Conservation (phyloP, 805 yeast genomes). For the Yamadazyma kitorensis region DNA sequence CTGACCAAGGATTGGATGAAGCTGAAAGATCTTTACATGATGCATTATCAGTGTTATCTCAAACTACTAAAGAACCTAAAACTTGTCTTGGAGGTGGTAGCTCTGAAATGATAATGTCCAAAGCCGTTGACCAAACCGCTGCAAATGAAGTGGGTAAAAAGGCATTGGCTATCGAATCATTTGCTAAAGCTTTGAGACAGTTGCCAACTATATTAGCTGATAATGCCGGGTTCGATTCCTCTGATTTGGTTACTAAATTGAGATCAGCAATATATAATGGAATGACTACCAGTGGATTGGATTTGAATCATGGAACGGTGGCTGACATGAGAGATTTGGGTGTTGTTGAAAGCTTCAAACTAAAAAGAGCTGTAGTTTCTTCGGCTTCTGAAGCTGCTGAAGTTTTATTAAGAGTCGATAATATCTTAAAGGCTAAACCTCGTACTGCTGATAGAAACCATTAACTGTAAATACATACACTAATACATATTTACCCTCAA, state of each 20-base stretch:
- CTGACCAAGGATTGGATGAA: conserved; percentile 46
- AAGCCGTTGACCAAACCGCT: conserved; percentile 91
- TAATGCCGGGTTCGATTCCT: conserved; percentile 94
- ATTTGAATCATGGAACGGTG: conserved; percentile 76
- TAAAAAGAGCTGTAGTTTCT: conserved; percentile 89
- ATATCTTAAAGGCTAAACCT: conserved; percentile 95
- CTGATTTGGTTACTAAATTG: conserved; percentile 85
- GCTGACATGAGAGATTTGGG: conserved; percentile 96
- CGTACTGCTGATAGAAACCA: conserved; percentile 88
- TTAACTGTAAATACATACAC: conserved; percentile 11
- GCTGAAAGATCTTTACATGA: conserved; percentile 70
- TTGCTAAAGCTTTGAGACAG: conserved; percentile 90
- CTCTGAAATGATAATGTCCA: conserved; percentile 87
- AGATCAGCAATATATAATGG: conserved; percentile 92
- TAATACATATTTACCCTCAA: too few species aligned
- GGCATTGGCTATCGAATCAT: conserved; percentile 90
- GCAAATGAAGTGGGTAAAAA: conserved; percentile 92
- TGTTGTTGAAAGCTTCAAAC: conserved; percentile 86
- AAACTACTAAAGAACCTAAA: conserved; percentile 88
- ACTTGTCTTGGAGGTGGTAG: conserved; percentile 95
- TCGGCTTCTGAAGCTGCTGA: conserved; percentile 99
- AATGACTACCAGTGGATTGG: conserved; percentile 86
- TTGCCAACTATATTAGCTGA: conserved; percentile 94
- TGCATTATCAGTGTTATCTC: conserved; percentile 91
- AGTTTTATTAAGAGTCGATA: conserved; percentile 91